These are phyloP conservation scores for Diphasiastrum complanatum DNA, from an alignment of 83 land plant species.

Conservation along the genomic window DNA sequence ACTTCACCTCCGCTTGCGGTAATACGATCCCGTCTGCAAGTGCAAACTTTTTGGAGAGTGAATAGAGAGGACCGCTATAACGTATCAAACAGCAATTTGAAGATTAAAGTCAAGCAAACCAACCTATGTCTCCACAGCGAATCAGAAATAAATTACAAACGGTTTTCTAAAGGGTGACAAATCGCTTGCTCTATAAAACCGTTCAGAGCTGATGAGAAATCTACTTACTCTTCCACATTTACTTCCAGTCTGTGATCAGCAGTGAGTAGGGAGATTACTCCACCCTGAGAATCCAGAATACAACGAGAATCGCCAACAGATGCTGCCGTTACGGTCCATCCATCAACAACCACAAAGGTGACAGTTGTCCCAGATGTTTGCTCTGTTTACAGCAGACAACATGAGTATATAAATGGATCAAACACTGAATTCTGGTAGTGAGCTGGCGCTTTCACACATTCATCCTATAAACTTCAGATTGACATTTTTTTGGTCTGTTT, in stretches of 20 bases:
- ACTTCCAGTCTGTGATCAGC: slow-evolving; percentile 88
- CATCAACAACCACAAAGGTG: slow-evolving; percentile 82
- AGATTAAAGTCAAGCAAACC: not conserved
- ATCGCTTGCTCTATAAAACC: not conserved
- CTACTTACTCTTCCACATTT: slow-evolving; percentile 78
- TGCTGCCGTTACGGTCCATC: slow-evolving; percentile 87
- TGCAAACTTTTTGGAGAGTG: not conserved
- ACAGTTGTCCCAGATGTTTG: slow-evolving; percentile 88
- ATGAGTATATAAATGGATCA: not conserved
- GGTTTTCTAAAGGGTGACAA: not conserved
- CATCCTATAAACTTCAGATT: not conserved
- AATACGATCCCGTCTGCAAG: slow-evolving; percentile 68
- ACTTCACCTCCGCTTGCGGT: slow-evolving; percentile 93
- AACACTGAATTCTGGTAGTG: not conserved
- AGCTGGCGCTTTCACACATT: not conserved
- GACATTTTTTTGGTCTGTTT: not conserved
- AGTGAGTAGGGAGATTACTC: slow-evolving; percentile 52
- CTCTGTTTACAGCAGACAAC: slow-evolving; percentile 39
- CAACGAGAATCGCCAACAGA: slow-evolving; percentile 91
- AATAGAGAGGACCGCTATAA: not conserved
- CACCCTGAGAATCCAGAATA: slow-evolving; percentile 72
- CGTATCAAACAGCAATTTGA: not conserved
- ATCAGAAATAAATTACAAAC: not conserved
- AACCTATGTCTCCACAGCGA: not conserved
- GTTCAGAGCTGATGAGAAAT: not conserved